phyloP scores from a whole-genome alignment of 176 grass and related monocot species.

The Zea mays region DNA sequence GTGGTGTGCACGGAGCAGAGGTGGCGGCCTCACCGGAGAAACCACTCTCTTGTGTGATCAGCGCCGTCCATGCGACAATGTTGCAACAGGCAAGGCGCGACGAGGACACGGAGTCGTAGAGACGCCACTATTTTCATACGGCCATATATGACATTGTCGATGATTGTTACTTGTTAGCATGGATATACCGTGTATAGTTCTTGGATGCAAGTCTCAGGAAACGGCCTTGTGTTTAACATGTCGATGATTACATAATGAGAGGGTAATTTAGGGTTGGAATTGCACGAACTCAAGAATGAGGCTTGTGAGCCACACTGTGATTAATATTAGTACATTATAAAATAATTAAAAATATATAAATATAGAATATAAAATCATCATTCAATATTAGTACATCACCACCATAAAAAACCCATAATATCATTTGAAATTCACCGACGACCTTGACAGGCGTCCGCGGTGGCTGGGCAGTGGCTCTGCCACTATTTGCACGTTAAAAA shows the following conservation, averaged over 20 bases:
- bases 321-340: no score
- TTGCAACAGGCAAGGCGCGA: neutral
- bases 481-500: no score
- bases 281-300: no score
- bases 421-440: no score
- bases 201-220: neutral
- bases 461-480: no score
- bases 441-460: no score
- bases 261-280: no score
- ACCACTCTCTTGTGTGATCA: conserved; percentile 37
- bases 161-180: neutral
- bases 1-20: conserved; percentile 35
- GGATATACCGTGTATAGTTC: neutral
- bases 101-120: neutral
- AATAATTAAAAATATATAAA: no score
- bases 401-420: no score
- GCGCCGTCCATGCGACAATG: neutral
- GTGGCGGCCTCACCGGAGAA: conserved; percentile 44
- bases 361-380: no score
- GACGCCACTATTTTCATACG: neutral
- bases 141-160: conserved; percentile 10
- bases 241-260: neutral
- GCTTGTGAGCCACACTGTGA: no score
- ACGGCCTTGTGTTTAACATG: neutral
- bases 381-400: no score